Conservation (phyloP, 1,139 yeast genomes). For the Suhomyces panamericanus region DNA sequence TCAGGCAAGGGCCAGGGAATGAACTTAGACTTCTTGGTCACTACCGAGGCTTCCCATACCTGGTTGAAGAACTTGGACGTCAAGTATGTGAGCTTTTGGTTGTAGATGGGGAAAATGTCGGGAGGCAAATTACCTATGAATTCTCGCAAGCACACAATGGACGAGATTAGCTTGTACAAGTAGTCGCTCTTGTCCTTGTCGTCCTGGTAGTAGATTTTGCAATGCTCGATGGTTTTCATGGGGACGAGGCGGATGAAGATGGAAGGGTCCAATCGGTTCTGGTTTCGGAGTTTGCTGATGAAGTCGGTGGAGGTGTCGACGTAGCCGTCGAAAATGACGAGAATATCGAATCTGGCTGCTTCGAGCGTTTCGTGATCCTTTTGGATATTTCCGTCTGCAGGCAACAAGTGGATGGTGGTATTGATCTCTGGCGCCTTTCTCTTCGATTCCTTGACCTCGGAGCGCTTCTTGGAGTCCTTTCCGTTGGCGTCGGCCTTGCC, state of each 20-base stretch:
- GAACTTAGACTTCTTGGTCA: slow-evolving; percentile 9
- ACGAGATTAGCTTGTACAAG: slow-evolving; percentile 71
- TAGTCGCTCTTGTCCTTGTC: slow-evolving; percentile 40
- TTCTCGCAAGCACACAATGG: slow-evolving; percentile 79
- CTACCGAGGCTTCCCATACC: slow-evolving; percentile 29
- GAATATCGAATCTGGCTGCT: slow-evolving; percentile 51
- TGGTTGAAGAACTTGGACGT: slow-evolving; percentile 56
- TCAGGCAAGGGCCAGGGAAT: slow-evolving; percentile 81
- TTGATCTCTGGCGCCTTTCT: slow-evolving; percentile 14
- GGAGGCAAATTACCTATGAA: slow-evolving; percentile 84
- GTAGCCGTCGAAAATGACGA: slow-evolving; percentile 72
- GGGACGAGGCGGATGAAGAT: slow-evolving; percentile 74
- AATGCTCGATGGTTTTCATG: slow-evolving; percentile 81
- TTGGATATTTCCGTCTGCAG: slow-evolving; percentile 43
- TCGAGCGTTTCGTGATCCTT: slow-evolving; percentile 26
- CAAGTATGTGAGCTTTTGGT: slow-evolving; percentile 64
- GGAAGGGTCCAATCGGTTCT: slow-evolving; percentile 37
- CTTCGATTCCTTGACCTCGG: slow-evolving; percentile 13
- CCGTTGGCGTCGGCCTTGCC: slow-evolving; percentile 10
- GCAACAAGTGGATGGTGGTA: slow-evolving; percentile 41
- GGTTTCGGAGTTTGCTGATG: slow-evolving; percentile 31
- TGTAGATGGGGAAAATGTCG: slow-evolving; percentile 73
- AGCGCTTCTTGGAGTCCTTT: slow-evolving; percentile 12
- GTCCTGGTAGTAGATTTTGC: slow-evolving; percentile 37
- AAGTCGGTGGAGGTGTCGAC: slow-evolving; percentile 45